Evolutionary conservation across 169 alveolate genomes (phyloP).

Genomic region (Theileria parva): DNA sequence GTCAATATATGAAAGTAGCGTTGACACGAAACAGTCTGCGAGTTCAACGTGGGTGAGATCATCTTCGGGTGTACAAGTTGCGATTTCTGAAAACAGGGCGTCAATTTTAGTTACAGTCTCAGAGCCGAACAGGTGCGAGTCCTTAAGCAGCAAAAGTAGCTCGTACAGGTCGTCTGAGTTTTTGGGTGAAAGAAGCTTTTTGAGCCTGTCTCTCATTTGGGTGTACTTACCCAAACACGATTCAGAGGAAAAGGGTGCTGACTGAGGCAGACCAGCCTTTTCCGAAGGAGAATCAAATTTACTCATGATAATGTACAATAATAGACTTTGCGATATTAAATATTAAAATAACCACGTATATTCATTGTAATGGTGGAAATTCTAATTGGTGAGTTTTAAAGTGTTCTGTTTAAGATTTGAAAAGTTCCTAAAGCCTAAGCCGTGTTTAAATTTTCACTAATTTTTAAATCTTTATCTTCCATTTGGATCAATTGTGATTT

Average conservation of each 20-base stretch:
- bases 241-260: slow-evolving; percentile 16
- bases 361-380: slow-evolving; percentile 9
- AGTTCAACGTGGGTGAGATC: slow-evolving; percentile 26
- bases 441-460: slow-evolving; percentile 9
- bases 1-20: slow-evolving; percentile 22
- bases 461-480: slow-evolving; percentile 20
- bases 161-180: slow-evolving; percentile 29
- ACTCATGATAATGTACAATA: slow-evolving; percentile 24
- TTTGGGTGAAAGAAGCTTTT: slow-evolving; percentile 26
- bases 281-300: slow-evolving; percentile 28
- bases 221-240: slow-evolving; percentile 24
- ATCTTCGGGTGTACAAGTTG: slow-evolving; percentile 24
- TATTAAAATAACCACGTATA: slow-evolving; percentile 8
- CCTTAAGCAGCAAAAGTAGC: slow-evolving; percentile 12
- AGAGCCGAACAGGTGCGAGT: slow-evolving; percentile 11
- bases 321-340: slow-evolving; percentile 20
- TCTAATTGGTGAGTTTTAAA: background rate
- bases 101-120: slow-evolving; percentile 23
- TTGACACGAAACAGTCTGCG: slow-evolving; percentile 37
- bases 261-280: background rate
- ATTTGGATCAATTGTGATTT: slow-evolving; percentile 1
- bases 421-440: slow-evolving; percentile 7
- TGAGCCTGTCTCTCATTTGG: slow-evolving; percentile 19
- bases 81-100: slow-evolving; percentile 18
- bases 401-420: background rate